Evolutionary conservation across 176 grass and related monocot species (phyloP), one percentile per base, ranked within the genome.

Genomic region (Avena sativa): DNA sequence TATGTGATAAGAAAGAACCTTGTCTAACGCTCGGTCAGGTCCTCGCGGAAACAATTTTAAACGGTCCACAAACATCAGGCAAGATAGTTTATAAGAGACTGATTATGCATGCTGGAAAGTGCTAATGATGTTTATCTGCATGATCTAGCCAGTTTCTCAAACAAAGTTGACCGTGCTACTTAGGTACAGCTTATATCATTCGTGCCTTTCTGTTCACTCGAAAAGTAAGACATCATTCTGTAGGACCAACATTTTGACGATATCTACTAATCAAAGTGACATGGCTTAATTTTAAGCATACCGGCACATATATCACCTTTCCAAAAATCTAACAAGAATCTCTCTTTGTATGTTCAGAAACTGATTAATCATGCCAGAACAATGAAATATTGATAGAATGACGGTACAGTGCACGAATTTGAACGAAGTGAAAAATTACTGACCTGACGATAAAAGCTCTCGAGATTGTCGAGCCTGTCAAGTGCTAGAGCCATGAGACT

Each of bases 371-470:
- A 76, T 14, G 47, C 71, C 6, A 5, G 36, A 76, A 68, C 46
- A 62, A 47, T n/a, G 70, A 70, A 36, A 20, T 66, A 46, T 74
- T 20, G 36, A 61, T 4, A 4, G 51, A 32, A 34, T 34, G 32
- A 34, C 32, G 32, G 32, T 34, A 34, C 32, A 2, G 32, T 34
- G 32, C 32, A 34, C 32, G 46, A 15, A 38, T 28, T 12, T 51
- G 3, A 15, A 81, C 5, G 72, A 56, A 51, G 49, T 48, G 17
- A 15, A 76, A 86, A 86, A 74, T 72, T 81, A 64, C 78, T 55
- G 71, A 98, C 97, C 89, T 99, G 83, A n/a, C 85, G 86, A 78
- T 94, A 87, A 87, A 99, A 93, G 72, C 79, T 83, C 83, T 99
- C 97, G 2, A 99, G 85, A 81, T 59, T 90, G 48, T 90, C 89